phyloP scores from a whole-genome alignment of 1,284 basidiomycete species.

The Ustilago lituana region DNA sequence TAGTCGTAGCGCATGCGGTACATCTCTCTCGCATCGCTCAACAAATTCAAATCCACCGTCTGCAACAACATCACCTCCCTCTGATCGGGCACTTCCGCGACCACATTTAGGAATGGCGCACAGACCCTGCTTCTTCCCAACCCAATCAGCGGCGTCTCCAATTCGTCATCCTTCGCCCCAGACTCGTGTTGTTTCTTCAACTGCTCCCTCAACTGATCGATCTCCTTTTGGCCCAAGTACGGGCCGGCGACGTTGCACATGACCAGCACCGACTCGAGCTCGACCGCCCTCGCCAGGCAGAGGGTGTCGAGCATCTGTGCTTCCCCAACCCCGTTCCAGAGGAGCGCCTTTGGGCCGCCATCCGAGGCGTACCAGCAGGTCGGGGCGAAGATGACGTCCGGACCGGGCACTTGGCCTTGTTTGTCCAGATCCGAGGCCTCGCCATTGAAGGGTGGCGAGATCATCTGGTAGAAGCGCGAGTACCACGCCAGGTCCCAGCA shows the following conservation, averaged over 20 bases:
- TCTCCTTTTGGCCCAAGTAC: constrained; percentile 4
- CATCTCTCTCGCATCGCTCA: constrained; percentile 48
- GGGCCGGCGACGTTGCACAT: constrained; percentile 65
- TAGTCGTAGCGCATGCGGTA: constrained; percentile 55
- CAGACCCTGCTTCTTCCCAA: constrained; percentile 56
- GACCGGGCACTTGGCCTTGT: constrained; percentile 43
- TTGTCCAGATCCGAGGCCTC: constrained; percentile 31
- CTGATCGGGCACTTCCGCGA: constrained; percentile 41
- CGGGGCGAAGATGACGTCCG: constrained; percentile 63
- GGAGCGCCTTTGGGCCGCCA: constrained; percentile 51
- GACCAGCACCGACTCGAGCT: constrained; percentile 56
- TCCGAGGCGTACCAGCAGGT: constrained; percentile 66
- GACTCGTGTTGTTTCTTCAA: neutral
- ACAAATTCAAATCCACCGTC: constrained; percentile 48
- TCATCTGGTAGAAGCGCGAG: constrained; percentile 54
- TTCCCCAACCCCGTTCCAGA: constrained; percentile 56
- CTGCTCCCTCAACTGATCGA: constrained; percentile 6
- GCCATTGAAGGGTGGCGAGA: constrained; percentile 16
- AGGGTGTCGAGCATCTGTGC: constrained; percentile 53
- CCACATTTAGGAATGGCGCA: constrained; percentile 57
- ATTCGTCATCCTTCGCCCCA: constrained; percentile 10
- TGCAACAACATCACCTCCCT: constrained; percentile 54
- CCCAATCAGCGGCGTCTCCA: constrained; percentile 41
- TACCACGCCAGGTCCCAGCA: constrained; percentile 66
- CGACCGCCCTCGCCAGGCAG: constrained; percentile 53